A percentile compares a stretch with the other conserved stretches of the same genome.
These are phyloP conservation scores for Hypsizygus marmoreus DNA, from an alignment of 768 basidiomycete species.

Conservation along the genomic window DNA sequence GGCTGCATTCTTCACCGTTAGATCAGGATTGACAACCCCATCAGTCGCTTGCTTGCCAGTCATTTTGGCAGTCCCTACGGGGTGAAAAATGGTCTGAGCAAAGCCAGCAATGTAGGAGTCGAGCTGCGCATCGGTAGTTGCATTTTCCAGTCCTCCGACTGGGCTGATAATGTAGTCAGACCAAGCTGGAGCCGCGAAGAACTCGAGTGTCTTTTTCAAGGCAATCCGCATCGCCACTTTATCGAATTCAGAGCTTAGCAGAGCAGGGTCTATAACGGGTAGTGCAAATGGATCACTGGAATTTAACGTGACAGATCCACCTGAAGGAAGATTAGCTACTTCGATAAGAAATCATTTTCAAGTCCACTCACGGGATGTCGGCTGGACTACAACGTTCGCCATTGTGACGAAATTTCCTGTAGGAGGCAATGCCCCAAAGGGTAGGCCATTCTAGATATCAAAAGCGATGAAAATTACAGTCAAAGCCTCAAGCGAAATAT, in stretches of 20 bases:
- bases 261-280: not conserved
- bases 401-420: conserved; percentile 9
- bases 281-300: conserved; percentile 2
- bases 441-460: conserved; percentile 5
- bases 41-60: too few species aligned
- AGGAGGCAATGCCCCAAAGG: conserved; percentile 2
- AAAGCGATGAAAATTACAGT: too few species aligned
- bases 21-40: too few species aligned
- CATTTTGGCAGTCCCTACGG: too few species aligned
- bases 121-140: not conserved
- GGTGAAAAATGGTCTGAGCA: conserved; percentile 2
- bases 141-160: conserved; percentile 1
- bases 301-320: conserved; percentile 2
- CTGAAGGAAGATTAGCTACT: too few species aligned
- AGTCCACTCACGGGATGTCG: conserved; percentile 11
- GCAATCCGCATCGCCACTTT: conserved; percentile 1
- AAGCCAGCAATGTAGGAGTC: not conserved
- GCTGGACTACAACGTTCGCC: conserved; percentile 4
- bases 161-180: conserved; percentile 3
- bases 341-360: too few species aligned
- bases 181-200: conserved; percentile 1
- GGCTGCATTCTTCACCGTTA: not conserved
- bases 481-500: too few species aligned
- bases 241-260: not conserved
- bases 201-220: conserved; percentile 1